These are phyloP conservation scores for Candida manassasensis DNA, from an alignment of 805 yeast genomes.

Conservation along the genomic window DNA sequence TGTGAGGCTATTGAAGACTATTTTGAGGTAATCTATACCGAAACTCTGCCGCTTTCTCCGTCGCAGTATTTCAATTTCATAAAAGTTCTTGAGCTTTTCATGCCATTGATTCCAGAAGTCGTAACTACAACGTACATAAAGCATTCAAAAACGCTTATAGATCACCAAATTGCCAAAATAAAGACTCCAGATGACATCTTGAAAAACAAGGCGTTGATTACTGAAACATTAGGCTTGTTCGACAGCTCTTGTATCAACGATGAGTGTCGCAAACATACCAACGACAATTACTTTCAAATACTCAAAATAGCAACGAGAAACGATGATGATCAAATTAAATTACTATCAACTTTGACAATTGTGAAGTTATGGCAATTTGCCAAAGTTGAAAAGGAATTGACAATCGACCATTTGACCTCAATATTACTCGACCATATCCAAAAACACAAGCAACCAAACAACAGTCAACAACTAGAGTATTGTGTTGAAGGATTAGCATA, in stretches of 20 bases:
- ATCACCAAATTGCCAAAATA: conserved; percentile 1
- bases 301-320: conserved; percentile 32
- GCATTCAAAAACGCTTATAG: conserved; percentile 6
- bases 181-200: not conserved
- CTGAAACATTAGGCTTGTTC: conserved; percentile 17
- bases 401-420: conserved; percentile 9
- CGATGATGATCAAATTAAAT: conserved; percentile 16
- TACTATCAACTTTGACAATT: conserved; percentile 42
- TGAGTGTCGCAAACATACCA: conserved; percentile 42
- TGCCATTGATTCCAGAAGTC: conserved; percentile 24
- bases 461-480: conserved; percentile 11
- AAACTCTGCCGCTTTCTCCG: conserved; percentile 7
- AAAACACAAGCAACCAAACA: conserved; percentile 1
- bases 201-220: not conserved
- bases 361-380: conserved; percentile 55
- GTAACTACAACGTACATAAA: conserved; percentile 18
- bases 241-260: conserved; percentile 47
- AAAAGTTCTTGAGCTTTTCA: conserved; percentile 18
- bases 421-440: conserved; percentile 9
- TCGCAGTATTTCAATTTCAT: conserved; percentile 18
- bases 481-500: conserved; percentile 48
- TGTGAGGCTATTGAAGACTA: conserved; percentile 16
- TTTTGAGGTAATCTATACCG: conserved; percentile 16
- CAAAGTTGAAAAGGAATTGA: conserved; percentile 14
- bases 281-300: conserved; percentile 39